A percentile compares a stretch with the other conserved stretches of the same genome.
Evolutionary conservation across 805 yeast genomes (phyloP).

Genomic region (Kodamaea kaohsiungensis): DNA sequence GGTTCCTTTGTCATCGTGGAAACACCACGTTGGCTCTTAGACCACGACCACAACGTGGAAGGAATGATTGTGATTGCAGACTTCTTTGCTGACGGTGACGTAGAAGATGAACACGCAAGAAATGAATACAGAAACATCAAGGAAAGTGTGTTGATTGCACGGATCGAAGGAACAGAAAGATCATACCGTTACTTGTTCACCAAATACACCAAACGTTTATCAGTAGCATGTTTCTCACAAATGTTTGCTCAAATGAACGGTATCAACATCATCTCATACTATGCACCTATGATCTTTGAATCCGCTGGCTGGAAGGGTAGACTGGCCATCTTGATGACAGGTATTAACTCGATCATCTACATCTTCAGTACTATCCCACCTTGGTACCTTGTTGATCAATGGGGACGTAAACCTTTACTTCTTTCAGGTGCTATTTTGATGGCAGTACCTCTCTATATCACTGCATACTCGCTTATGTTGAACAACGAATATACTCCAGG

Average conservation of each 20-base stretch:
- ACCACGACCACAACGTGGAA: constrained; percentile 60
- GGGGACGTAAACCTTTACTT: constrained; percentile 90
- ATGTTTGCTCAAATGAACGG: constrained; percentile 94
- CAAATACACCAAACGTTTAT: constrained; percentile 71
- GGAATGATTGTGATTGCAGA: constrained; percentile 85
- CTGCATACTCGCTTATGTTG: constrained; percentile 53
- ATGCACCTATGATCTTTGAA: constrained; percentile 92
- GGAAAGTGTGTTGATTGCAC: constrained; percentile 70
- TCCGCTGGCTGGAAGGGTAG: constrained; percentile 94
- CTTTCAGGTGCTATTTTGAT: constrained; percentile 77
- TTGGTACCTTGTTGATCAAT: constrained; percentile 84
- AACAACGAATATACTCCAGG: constrained; percentile 55
- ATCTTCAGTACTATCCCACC: constrained; percentile 74
- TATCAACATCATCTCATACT: constrained; percentile 87
- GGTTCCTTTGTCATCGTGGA: constrained; percentile 46
- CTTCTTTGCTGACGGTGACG: constrained; percentile 75
- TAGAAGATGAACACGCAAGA: constrained; percentile 65
- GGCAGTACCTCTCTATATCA: constrained; percentile 68
- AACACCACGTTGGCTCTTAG: constrained; percentile 49
- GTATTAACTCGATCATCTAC: constrained; percentile 52
- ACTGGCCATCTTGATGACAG: constrained; percentile 87
- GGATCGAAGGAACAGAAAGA: constrained; percentile 76
- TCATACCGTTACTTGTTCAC: constrained; percentile 75
- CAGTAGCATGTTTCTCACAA: constrained; percentile 88
- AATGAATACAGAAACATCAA: constrained; percentile 79